phyloP scores from a whole-genome alignment of 2,329 filamentous ascomycete species.

The Coccinonectria pachysandricola region DNA sequence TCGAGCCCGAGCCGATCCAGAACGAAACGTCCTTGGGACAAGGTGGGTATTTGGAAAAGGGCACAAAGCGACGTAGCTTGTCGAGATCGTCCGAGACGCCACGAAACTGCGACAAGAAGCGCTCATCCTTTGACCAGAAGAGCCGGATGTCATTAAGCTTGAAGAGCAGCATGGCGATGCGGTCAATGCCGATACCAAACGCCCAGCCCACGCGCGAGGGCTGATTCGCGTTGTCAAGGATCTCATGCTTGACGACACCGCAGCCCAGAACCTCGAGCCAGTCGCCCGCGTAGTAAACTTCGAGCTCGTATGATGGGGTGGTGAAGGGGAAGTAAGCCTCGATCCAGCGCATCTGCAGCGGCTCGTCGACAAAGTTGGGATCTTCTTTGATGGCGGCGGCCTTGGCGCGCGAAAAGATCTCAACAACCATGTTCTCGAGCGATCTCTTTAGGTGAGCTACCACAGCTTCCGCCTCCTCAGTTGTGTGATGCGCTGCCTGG shows the following conservation, averaged over 20 bases:
- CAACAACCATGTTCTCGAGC: constrained; percentile 79
- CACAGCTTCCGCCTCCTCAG: constrained; percentile 72
- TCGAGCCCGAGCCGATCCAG: constrained; percentile 49
- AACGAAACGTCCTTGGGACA: constrained; percentile 92
- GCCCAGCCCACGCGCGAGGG: constrained; percentile 80
- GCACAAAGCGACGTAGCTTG: constrained; percentile 55
- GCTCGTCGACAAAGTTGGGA: constrained; percentile 48
- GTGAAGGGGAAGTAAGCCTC: constrained; percentile 98
- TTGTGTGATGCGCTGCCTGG: constrained; percentile 59
- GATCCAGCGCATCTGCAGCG: constrained; percentile 82
- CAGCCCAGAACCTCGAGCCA: constrained; percentile 97
- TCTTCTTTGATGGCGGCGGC: constrained; percentile 48
- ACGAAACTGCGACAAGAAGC: constrained; percentile 80
- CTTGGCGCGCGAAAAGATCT: constrained; percentile 74
- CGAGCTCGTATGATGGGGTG: constrained; percentile 88
- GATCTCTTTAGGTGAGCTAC: constrained; percentile 79
- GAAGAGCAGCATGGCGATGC: constrained; percentile 96
- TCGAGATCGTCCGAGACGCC: constrained; percentile 44
- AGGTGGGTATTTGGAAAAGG: constrained; percentile 84
- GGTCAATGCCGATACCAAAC: constrained; percentile 86
- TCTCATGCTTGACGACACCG: constrained; percentile 74
- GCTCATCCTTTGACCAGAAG: constrained; percentile 81
- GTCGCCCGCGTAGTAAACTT: constrained; percentile 87
- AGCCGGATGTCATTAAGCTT: constrained; percentile 91
- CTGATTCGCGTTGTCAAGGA: constrained; percentile 68